Evolutionary conservation across 371 early-diverging fungal genomes (phyloP).

Genomic region (Smittium mucronatum): DNA sequence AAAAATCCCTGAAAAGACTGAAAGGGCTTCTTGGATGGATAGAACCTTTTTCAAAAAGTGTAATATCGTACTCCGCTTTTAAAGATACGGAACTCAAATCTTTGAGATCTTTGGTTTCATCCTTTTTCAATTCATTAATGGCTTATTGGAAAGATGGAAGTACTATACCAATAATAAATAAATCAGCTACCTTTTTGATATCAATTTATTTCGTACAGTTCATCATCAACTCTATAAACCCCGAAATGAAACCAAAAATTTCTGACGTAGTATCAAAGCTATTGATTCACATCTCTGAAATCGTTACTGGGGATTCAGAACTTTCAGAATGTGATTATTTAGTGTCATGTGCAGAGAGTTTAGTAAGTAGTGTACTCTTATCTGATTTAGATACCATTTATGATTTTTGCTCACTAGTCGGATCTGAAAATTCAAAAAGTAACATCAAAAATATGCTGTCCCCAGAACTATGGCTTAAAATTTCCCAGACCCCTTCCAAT

Average conservation of each 20-base stretch:
- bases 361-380: slow-evolving; percentile 21
- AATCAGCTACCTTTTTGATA: slow-evolving; percentile 18
- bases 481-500: slow-evolving; percentile 20
- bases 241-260: slow-evolving; percentile 11
- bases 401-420: not conserved
- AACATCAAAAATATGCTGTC: slow-evolving; percentile 16
- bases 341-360: slow-evolving; percentile 19
- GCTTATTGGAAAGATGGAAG: not conserved
- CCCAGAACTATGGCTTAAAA: slow-evolving; percentile 16
- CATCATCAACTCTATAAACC: slow-evolving; percentile 17
- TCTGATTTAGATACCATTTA: slow-evolving; percentile 18
- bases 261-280: not conserved
- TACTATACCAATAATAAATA: slow-evolving; percentile 11
- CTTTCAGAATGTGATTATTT: slow-evolving; percentile 23
- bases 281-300: slow-evolving; percentile 13
- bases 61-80: not conserved
- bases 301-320: slow-evolving; percentile 19
- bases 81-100: not conserved
- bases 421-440: not conserved
- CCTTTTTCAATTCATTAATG: not conserved
- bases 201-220: slow-evolving; percentile 21
- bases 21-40: slow-evolving; percentile 8
- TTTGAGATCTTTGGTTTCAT: not conserved
- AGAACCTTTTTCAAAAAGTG: slow-evolving; percentile 5
- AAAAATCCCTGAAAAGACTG: not conserved